A percentile compares a stretch with the other conserved stretches of the same genome.
phyloP scores from a whole-genome alignment of 805 yeast species.

The Yarrowia sp. region DNA sequence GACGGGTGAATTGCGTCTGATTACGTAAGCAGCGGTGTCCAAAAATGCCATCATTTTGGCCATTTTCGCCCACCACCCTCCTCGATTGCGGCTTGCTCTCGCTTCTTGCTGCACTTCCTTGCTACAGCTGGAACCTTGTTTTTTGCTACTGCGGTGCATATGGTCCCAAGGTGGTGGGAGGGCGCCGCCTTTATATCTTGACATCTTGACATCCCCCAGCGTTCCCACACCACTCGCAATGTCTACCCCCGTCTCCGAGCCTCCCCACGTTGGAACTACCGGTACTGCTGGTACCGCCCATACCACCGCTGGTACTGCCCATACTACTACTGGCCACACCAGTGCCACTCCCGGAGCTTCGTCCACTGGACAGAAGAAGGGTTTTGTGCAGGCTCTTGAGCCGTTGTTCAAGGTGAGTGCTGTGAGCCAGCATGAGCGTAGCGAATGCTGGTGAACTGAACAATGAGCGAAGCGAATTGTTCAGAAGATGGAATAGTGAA shows the following conservation, averaged over 20 bases:
- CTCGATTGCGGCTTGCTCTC: conserved; percentile 1
- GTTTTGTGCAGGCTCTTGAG: conserved; percentile 34
- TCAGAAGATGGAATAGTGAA: too few relatives aligned
- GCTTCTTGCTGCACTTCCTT: conserved; percentile 40
- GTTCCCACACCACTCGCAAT: neutral
- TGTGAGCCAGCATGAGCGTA: neutral
- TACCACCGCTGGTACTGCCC: neutral
- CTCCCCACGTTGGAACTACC: neutral
- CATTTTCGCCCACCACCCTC: too few relatives aligned
- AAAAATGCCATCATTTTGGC: too few relatives aligned
- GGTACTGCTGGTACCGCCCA: neutral
- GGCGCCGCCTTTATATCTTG: conserved; percentile 1
- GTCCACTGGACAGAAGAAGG: conserved; percentile 26
- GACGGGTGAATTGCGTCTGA: too few relatives aligned
- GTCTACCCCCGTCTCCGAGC: conserved; percentile 19
- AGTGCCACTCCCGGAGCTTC: conserved; percentile 40
- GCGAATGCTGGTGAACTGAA: neutral
- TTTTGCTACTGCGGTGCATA: conserved; percentile 1
- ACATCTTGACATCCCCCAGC: conserved; percentile 16
- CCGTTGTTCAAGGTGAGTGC: conserved; percentile 37
- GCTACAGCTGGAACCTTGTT: conserved; percentile 40
- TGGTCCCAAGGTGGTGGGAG: conserved; percentile 8
- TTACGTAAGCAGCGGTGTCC: too few relatives aligned
- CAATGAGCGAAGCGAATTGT: too few relatives aligned
- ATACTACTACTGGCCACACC: conserved; percentile 1